Base-by-base conservation (phyloP, 768 basidiomycete genomes). In the Pulveroboletus sp. region DNA sequence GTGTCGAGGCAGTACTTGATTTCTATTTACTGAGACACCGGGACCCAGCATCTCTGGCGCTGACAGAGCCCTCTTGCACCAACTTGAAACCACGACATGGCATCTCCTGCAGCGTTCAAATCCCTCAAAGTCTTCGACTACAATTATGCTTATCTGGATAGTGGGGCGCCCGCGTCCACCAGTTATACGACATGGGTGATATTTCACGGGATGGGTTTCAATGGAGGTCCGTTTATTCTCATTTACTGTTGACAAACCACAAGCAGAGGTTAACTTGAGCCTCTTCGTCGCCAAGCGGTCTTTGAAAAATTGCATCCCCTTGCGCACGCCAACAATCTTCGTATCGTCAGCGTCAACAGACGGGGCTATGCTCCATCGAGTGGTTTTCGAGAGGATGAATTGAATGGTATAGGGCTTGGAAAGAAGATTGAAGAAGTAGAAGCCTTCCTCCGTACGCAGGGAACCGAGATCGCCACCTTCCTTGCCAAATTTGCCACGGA, bases 301-400 rank as follows among this genome's bases (percentile, higher is more conserved):
- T 35, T 53, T 17, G 51, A 63, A 37, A 64, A 55, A 29, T 42
- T 64, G 9, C 42, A 64, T 21, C 62, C 62, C 12, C 45, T 58
- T 23, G 64, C 64, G 1, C 52, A 33, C 35, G 23, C 32, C 2
- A 56, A 66, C 43, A 37, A 56, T 23, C 51, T 58, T 11, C 59
- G 62, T 21, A 56, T 64, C 29, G 44, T 64, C 41, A 52, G 56
- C n/a, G 17, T 64, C 14, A 53, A 66, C 33, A 52, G 62, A 41
- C 65, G 62, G 6, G 65, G 62, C 2, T 66, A 66, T 16, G 1
- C 43, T 2, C 64, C 64, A 16, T 64, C 64, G 16, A 63, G 64
- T 17, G 32, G 46, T 21, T 66, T 63, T 34, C 25, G 31, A 16
- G 49, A 58, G 6, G 39, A 46, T 2, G 56, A 61, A 7, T 6